Percentiles rank a stretch among this genome's conserved stretches.
Evolutionary conservation across 805 yeast species (phyloP).

Genomic region (Yueomyces sinensis): DNA sequence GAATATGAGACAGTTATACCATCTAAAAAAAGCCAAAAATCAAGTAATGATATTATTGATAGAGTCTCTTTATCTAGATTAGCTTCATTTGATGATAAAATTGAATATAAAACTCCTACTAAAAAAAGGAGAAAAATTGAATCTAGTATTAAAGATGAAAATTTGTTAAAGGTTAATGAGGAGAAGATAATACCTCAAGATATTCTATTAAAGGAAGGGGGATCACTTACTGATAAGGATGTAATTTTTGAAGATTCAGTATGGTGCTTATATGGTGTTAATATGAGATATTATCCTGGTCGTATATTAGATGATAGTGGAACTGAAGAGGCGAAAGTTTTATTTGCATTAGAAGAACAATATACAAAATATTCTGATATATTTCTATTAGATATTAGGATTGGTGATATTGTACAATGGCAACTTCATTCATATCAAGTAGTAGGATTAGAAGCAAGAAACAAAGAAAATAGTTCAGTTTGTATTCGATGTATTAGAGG

Average conservation of each 20-base stretch:
- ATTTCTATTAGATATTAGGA: constrained; percentile 36
- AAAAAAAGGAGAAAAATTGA: not conserved
- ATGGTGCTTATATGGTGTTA: constrained; percentile 40
- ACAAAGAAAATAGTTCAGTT: constrained; percentile 7
- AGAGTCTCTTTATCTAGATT: no score
- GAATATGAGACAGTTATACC: constrained; percentile 1
- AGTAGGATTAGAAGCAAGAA: constrained; percentile 28
- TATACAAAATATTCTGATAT: constrained; percentile 19
- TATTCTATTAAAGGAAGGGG: constrained; percentile 4
- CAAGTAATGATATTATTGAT: no score
- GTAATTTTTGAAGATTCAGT: constrained; percentile 28
- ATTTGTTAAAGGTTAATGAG: no score
- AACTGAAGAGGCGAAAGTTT: constrained; percentile 7
- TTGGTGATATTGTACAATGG: constrained; percentile 41
- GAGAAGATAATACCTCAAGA: constrained; percentile 2
- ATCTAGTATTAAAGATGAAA: not conserved
- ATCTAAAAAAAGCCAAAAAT: constrained; percentile 1
- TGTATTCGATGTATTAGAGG: constrained; percentile 47
- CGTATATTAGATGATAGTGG: constrained; percentile 18
- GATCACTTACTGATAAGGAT: constrained; percentile 16
- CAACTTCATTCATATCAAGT: constrained; percentile 28
- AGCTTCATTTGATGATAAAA: no score
- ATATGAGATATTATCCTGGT: constrained; percentile 36
- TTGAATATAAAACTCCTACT: no score
- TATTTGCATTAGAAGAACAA: constrained; percentile 12